Percentiles rank a stretch among this genome's conserved stretches.
Evolutionary conservation across 225 moss, liverwort and hornwort genomes (phyloP).

Genomic region (Physcomitrellopsis africana): DNA sequence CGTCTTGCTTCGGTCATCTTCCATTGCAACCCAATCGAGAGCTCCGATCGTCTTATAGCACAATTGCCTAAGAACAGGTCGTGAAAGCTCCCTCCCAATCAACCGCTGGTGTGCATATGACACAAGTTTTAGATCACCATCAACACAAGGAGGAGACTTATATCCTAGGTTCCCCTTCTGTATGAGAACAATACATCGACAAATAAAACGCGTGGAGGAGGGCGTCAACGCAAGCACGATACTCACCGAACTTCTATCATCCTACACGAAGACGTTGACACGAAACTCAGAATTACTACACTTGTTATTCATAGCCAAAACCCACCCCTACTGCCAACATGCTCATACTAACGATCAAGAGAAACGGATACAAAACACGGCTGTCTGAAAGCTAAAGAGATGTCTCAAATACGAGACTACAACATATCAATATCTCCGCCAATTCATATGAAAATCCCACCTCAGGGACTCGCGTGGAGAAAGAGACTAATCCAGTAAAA

Average conservation of each 20-base stretch:
- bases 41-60: slow-evolving; percentile 7
- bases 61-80: neutral
- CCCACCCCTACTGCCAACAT: neutral
- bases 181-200: neutral
- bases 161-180: neutral
- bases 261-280: neutral
- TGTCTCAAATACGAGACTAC: neutral
- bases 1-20: slow-evolving; percentile 47
- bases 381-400: neutral
- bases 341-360: neutral
- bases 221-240: neutral
- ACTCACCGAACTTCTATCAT: slow-evolving; percentile 23
- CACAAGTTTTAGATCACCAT: neutral
- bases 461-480: too few relatives aligned
- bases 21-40: slow-evolving; percentile 34
- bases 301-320: neutral
- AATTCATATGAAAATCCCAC: neutral
- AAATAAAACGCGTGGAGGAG: neutral
- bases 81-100: neutral
- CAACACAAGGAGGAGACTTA: neutral
- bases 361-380: neutral
- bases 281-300: too few relatives aligned
- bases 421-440: slow-evolving; percentile 3
- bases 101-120: slow-evolving; percentile 2
- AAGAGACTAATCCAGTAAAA: too few relatives aligned